Evolutionary conservation across 345 rosid species (phyloP).

Genomic region (Acer negundo): DNA sequence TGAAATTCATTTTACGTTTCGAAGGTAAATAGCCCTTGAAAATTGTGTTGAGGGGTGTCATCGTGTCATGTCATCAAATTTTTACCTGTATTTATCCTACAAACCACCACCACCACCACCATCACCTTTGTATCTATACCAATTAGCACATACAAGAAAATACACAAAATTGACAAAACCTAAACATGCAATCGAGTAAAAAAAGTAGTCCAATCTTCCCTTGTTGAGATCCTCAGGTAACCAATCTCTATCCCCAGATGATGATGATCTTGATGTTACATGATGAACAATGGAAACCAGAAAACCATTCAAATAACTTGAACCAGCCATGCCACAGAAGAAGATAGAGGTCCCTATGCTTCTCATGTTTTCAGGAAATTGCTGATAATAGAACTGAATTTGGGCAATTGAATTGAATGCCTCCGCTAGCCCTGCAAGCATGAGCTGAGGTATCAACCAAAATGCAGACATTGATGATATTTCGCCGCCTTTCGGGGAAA

Average conservation of each 20-base stretch:
- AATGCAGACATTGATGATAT: slow-evolving; percentile 56
- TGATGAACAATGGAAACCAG: slow-evolving; percentile 12
- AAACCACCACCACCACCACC: background rate
- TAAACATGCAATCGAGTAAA: background rate
- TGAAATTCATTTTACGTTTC: too few relatives aligned
- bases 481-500: slow-evolving; percentile 37
- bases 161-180: background rate
- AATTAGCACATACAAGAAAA: slow-evolving; percentile 10
- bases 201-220: slow-evolving; percentile 2
- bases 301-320: slow-evolving; percentile 38
- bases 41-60: background rate
- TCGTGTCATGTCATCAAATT: too few relatives aligned
- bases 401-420: slow-evolving; percentile 42
- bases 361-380: slow-evolving; percentile 56
- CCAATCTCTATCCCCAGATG: background rate
- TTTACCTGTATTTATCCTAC: background rate
- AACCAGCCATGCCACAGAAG: slow-evolving; percentile 29
- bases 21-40: too few relatives aligned
- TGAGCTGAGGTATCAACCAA: slow-evolving; percentile 57
- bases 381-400: slow-evolving; percentile 52
- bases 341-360: slow-evolving; percentile 34
- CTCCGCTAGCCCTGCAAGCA: slow-evolving; percentile 49
- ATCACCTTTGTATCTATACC: slow-evolving; percentile 7
- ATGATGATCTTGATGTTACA: background rate
- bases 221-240: slow-evolving; percentile 2